Conservation (phyloP, 331 rosid genomes). For the Quercus tomentella region DNA sequence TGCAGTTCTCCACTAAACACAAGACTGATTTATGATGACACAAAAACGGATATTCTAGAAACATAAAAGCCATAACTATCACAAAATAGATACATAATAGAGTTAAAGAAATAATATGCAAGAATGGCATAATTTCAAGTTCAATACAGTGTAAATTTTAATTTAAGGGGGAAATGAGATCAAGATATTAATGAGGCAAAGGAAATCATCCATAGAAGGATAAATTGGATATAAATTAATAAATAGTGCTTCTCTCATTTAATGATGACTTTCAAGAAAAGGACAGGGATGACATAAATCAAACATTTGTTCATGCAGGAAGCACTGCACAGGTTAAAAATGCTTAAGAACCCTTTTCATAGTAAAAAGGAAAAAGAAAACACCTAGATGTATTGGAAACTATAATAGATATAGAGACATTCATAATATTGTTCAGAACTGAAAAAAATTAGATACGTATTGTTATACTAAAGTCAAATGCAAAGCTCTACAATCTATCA, state of each 20-base stretch:
- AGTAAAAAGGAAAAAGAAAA: neutral
- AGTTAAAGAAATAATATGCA: neutral
- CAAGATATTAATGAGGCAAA: neutral
- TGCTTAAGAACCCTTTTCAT: neutral
- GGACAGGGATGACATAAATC: neutral
- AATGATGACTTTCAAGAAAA: neutral
- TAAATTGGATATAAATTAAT: neutral
- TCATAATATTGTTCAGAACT: neutral
- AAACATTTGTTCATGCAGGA: neutral
- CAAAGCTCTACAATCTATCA: neutral
- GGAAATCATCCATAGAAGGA: neutral
- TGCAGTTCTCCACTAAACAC: conserved; percentile 1
- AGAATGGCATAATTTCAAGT: neutral
- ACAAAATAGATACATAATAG: neutral
- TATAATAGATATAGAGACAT: neutral
- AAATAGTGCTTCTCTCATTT: neutral
- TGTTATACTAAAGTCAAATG: neutral
- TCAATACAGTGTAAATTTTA: neutral
- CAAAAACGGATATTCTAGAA: neutral
- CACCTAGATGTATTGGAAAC: neutral
- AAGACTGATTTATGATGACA: neutral
- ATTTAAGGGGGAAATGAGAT: neutral
- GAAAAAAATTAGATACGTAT: neutral
- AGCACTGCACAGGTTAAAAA: neutral
- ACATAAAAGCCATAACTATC: neutral